Evolutionary conservation across 441 rosid genomes (phyloP), one percentile per base, ranked within the genome.

Genomic region (Arabidopsis lyrata): DNA sequence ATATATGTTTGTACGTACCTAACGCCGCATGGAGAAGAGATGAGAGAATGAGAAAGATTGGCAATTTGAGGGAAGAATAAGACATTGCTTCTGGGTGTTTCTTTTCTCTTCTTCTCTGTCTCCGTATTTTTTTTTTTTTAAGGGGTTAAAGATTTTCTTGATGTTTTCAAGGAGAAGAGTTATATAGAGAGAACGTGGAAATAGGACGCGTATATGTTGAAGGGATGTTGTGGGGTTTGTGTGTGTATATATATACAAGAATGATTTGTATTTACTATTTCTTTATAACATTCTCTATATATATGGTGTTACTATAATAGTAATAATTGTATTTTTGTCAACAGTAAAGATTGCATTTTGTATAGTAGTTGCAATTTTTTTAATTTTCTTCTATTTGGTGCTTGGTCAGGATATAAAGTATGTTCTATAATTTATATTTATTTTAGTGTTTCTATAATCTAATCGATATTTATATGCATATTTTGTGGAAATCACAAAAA

Each of bases 21-120:
- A 86, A 52, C 63, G 91, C 82, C 9, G 86, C 86, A 66, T 82
- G 84, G 82, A 93, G 83, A 78, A 91, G 87, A 64, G 88, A 82
- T 14, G 86, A 84, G 62, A 88, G 72, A 47, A 91, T 58, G 71
- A 95, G 77, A 77, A 66, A 63, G 41, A 86, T 34, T 1, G 91
- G 68, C 12, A 83, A 73, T 81, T 66, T 90, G 78, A 81, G 63
- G 15, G 89, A 80, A 76, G 83, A 72, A 70, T 20, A 63, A 74
- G 86, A 88, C 98, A 92, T 92, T 68, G 65, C 58, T 77, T 66
- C 66, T 69, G 39, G 2, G 1, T 50, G 41, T 34, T 13, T 11
- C 3, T 38, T 8, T 13, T 14, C 63, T 54, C 39, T 54, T 61
- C 14, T 41, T 48, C 34, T 70, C 42, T 64, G 41, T 77, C 16